Conservation (phyloP, 305 asterid genomes). For the Rubia tinctorum region DNA sequence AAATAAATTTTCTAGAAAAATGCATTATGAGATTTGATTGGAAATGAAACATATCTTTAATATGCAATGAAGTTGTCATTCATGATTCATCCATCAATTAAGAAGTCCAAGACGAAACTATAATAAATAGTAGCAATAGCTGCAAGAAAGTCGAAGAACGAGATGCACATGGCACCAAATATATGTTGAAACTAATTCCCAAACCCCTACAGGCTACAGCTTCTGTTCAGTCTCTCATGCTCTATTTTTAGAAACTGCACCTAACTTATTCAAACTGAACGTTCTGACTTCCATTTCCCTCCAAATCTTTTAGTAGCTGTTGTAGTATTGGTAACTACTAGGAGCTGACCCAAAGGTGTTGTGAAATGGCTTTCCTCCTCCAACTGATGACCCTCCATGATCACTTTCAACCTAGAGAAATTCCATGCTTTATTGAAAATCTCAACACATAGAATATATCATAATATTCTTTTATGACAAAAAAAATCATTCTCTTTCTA, state of each 20-base stretch:
- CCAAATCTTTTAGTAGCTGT: conserved; percentile 30
- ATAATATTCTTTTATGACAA: too few relatives aligned
- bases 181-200: background rate
- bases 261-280: conserved; percentile 16
- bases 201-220: conserved; percentile 5
- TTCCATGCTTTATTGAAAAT: background rate
- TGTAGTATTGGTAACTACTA: conserved; percentile 35
- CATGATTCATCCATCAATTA: conserved; percentile 3
- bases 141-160: conserved; percentile 6
- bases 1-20: too few relatives aligned
- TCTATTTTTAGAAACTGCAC: conserved; percentile 22
- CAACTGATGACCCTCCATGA: conserved; percentile 26
- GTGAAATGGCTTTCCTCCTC: conserved; percentile 27
- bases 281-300: background rate
- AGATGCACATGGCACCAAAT: conserved; percentile 24
- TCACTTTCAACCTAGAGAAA: conserved; percentile 48
- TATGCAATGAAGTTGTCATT: conserved; percentile 4
- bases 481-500: too few relatives aligned
- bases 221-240: background rate
- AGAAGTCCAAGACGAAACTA: background rate
- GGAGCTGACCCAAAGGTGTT: conserved; percentile 32
- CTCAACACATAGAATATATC: too few relatives aligned
- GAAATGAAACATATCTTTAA: background rate
- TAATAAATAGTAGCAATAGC: background rate
- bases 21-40: too few relatives aligned